Evolutionary conservation across 805 yeast genomes (phyloP).

Genomic region (Ogataea paraovalis): DNA sequence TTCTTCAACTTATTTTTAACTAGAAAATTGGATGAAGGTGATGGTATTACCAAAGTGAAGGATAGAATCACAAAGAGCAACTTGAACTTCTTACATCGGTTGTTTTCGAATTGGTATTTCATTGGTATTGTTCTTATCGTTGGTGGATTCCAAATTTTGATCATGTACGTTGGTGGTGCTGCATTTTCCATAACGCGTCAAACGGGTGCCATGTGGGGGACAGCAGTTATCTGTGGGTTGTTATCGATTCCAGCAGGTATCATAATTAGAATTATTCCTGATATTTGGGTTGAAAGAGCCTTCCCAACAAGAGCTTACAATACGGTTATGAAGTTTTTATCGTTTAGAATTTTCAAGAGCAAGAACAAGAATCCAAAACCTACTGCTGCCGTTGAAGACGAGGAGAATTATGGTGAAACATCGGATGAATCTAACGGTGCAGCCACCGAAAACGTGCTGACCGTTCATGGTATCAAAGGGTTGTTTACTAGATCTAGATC

Average conservation of each 20-base stretch:
- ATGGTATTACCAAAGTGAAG: slow-evolving; percentile 52
- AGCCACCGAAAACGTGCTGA: slow-evolving; percentile 18
- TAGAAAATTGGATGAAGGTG: slow-evolving; percentile 86
- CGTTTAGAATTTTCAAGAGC: slow-evolving; percentile 18
- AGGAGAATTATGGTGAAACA: neutral
- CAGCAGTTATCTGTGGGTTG: slow-evolving; percentile 78
- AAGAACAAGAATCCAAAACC: slow-evolving; percentile 10
- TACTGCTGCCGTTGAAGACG: slow-evolving; percentile 9
- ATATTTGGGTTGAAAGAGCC: slow-evolving; percentile 58
- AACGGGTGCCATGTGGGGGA: slow-evolving; percentile 85
- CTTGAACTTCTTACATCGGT: slow-evolving; percentile 78
- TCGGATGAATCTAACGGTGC: slow-evolving; percentile 4
- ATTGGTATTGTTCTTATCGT: slow-evolving; percentile 66
- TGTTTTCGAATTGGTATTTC: slow-evolving; percentile 81
- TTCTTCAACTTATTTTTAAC: slow-evolving; percentile 89
- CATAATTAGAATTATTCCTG: slow-evolving; percentile 77
- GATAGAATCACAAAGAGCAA: slow-evolving; percentile 60
- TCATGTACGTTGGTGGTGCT: slow-evolving; percentile 96
- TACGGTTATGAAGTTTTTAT: slow-evolving; percentile 18
- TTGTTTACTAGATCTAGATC: slow-evolving; percentile 18
- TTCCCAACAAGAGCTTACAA: slow-evolving; percentile 62
- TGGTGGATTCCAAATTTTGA: slow-evolving; percentile 79
- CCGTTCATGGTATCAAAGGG: slow-evolving; percentile 11
- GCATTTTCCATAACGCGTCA: slow-evolving; percentile 82
- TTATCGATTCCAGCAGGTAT: slow-evolving; percentile 77